phyloP scores from a whole-genome alignment of 2,329 filamentous ascomycete species.

The Botryotinia globosa region DNA sequence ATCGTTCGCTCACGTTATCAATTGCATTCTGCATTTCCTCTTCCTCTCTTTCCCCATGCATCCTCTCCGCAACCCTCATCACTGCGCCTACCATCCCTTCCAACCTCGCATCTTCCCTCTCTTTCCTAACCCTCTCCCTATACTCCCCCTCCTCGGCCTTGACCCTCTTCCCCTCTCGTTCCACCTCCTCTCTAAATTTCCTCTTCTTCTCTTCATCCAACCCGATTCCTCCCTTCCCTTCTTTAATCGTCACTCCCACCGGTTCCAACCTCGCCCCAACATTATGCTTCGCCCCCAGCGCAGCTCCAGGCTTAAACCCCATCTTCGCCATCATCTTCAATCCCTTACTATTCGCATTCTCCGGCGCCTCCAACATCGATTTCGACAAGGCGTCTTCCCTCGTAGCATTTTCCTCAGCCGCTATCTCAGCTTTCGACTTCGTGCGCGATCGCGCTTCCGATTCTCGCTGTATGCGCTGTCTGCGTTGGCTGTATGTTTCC shows the following conservation, averaged over 20 bases:
- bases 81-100: conserved; percentile 73
- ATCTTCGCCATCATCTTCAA: conserved; percentile 96
- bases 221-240: conserved; percentile 79
- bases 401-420: conserved; percentile 66
- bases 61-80: conserved; percentile 83
- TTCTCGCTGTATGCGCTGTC: conserved; percentile 48
- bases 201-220: conserved; percentile 80
- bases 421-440: conserved; percentile 80
- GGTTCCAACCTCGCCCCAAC: conserved; percentile 59
- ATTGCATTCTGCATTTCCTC: conserved; percentile 32
- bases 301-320: conserved; percentile 76
- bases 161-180: conserved; percentile 55
- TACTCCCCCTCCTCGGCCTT: conserved; percentile 58
- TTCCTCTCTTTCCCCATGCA: conserved; percentile 68
- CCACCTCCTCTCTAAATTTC: conserved; percentile 63
- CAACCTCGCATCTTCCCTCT: conserved; percentile 64
- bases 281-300: conserved; percentile 63
- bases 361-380: conserved; percentile 62
- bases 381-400: conserved; percentile 74
- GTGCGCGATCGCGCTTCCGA: conserved; percentile 64
- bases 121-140: conserved; percentile 60
- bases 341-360: conserved; percentile 70
- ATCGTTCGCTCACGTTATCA: conserved; percentile 25
- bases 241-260: conserved; percentile 72
- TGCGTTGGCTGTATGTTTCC: conserved; percentile 61